Conservation (phyloP, 2,329 filamentous ascomycete genomes). For the Hyphodiscus sp. region DNA sequence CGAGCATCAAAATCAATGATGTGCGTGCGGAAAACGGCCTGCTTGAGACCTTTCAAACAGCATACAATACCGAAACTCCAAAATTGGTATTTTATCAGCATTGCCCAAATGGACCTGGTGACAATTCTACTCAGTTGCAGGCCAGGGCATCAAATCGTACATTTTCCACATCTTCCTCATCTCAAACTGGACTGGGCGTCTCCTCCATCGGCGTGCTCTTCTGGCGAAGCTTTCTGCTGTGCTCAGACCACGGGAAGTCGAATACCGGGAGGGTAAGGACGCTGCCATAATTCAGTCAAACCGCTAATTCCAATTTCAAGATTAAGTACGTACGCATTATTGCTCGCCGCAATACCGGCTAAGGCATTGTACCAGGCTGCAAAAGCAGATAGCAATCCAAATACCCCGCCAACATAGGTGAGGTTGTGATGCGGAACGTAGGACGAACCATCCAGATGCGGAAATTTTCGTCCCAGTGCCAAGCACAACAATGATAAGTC, state of each 20-base stretch:
- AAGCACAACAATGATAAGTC: constrained; percentile 72
- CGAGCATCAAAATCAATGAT: too few species aligned
- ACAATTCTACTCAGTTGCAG: too few species aligned
- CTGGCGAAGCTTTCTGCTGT: neutral
- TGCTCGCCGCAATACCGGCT: constrained; percentile 44
- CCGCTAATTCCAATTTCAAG: neutral
- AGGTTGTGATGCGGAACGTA: constrained; percentile 33
- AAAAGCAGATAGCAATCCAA: constrained; percentile 50
- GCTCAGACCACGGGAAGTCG: constrained; percentile 15
- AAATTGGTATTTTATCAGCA: too few species aligned
- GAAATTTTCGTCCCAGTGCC: constrained; percentile 52
- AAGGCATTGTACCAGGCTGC: constrained; percentile 54
- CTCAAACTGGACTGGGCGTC: too few species aligned
- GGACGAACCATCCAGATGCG: constrained; percentile 37
- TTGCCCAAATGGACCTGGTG: too few species aligned
- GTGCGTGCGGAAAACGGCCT: too few species aligned
- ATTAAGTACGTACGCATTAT: constrained; percentile 11
- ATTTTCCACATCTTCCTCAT: too few species aligned
- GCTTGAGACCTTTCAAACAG: too few species aligned
- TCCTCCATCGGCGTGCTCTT: neutral
- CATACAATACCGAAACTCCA: too few species aligned
- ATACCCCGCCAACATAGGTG: constrained; percentile 46
- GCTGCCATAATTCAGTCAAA: neutral
- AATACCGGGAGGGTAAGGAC: constrained; percentile 13
- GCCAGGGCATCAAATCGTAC: too few species aligned